These are phyloP conservation scores for Oryza punctata DNA, from an alignment of 176 grass and related monocot species.

Conservation along the genomic window DNA sequence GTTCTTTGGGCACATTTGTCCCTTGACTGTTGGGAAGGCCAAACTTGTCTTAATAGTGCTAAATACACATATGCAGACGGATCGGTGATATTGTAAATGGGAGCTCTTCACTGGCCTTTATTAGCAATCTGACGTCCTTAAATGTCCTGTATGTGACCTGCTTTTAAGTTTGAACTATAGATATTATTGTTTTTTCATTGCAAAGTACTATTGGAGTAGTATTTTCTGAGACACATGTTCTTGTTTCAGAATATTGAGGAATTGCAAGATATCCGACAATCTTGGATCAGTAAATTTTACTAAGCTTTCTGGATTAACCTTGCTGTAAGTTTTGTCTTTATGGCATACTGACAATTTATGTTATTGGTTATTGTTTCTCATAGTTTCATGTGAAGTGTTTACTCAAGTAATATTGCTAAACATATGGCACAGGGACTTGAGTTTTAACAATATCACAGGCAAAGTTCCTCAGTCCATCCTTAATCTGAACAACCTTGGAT, in stretches of 20 bases:
- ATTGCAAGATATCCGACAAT: constrained; percentile 75
- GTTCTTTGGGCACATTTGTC: background rate
- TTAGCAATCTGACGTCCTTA: constrained; percentile 57
- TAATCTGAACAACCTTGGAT: constrained; percentile 49
- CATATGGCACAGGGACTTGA: constrained; percentile 64
- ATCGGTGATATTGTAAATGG: constrained; percentile 65
- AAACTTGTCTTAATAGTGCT: background rate
- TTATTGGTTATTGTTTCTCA: background rate
- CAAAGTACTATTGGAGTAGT: constrained; percentile 33
- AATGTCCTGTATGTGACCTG: constrained; percentile 39
- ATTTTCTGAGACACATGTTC: background rate
- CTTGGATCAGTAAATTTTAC: constrained; percentile 53
- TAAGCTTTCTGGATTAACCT: constrained; percentile 39
- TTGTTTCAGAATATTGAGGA: constrained; percentile 67
- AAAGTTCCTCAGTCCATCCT: constrained; percentile 73
- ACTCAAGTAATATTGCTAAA: background rate
- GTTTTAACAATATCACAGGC: constrained; percentile 91
- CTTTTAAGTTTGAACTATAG: background rate
- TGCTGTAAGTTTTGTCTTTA: constrained; percentile 51
- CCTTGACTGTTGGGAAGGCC: background rate
- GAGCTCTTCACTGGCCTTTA: constrained; percentile 55
- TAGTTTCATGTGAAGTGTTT: background rate
- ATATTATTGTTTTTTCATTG: background rate
- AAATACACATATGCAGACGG: constrained; percentile 37
- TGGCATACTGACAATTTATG: constrained; percentile 41